A percentile compares a stretch with the other conserved stretches of the same genome.
phyloP scores from a whole-genome alignment of 352 stramenopile genomes.

The Plasmopara viticola region DNA sequence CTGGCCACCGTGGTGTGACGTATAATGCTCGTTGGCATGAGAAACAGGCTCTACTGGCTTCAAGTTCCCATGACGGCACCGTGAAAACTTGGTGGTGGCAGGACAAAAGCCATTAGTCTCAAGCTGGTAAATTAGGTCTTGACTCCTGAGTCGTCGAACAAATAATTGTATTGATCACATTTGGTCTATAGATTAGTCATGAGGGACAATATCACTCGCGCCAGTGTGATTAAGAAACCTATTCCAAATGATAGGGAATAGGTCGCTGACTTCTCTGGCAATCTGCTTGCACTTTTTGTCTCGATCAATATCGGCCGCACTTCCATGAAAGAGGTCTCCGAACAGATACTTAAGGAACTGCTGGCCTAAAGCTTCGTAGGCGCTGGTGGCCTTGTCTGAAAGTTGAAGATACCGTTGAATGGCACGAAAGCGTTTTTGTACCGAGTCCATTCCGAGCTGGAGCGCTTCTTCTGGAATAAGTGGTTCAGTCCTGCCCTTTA shows the following conservation, averaged over 20 bases:
- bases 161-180: slow-evolving; percentile 12
- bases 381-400: slow-evolving; percentile 25
- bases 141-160: not conserved
- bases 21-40: slow-evolving; percentile 86
- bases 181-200: slow-evolving; percentile 9
- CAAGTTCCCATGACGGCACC: slow-evolving; percentile 82
- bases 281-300: slow-evolving; percentile 27
- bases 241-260: slow-evolving; percentile 72
- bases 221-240: slow-evolving; percentile 49
- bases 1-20: slow-evolving; percentile 67
- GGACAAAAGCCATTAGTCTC: slow-evolving; percentile 37
- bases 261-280: slow-evolving; percentile 36
- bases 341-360: slow-evolving; percentile 61
- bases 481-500: slow-evolving; percentile 13
- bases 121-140: not conserved
- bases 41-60: slow-evolving; percentile 77
- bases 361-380: slow-evolving; percentile 46
- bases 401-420: slow-evolving; percentile 56
- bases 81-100: slow-evolving; percentile 88
- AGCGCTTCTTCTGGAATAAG: slow-evolving; percentile 17
- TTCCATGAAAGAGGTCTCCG: slow-evolving; percentile 28
- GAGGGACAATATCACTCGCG: slow-evolving; percentile 34
- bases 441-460: slow-evolving; percentile 18
- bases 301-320: slow-evolving; percentile 16
- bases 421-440: slow-evolving; percentile 46